These are phyloP conservation scores for Ustilago sp. DNA, from an alignment of 1,284 basidiomycete species.

Conservation along the genomic window DNA sequence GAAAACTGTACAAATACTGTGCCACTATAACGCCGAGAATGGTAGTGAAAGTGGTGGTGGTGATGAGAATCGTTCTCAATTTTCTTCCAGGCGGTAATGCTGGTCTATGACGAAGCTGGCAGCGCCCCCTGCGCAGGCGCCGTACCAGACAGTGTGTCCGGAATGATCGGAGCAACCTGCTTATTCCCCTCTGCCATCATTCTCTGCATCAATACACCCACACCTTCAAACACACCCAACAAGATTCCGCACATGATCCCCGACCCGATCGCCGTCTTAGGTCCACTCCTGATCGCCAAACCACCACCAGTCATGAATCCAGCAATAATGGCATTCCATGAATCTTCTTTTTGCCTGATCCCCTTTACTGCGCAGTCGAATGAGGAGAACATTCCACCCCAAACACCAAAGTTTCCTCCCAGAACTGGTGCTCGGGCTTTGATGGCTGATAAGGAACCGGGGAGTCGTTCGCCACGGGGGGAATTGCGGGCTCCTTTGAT, in stretches of 20 bases:
- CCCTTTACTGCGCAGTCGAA: slow-evolving; percentile 99
- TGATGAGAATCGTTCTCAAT: background rate
- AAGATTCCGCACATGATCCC: slow-evolving; percentile 96
- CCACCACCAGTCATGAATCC: slow-evolving; percentile 98
- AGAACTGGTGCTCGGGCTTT: slow-evolving; percentile 98
- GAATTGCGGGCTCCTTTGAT: slow-evolving; percentile 98
- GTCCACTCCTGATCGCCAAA: slow-evolving; percentile 91
- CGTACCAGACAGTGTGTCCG: slow-evolving; percentile 31
- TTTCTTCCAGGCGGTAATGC: background rate
- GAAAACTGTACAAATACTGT: background rate
- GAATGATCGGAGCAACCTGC: slow-evolving; percentile 62
- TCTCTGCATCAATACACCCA: slow-evolving; percentile 85
- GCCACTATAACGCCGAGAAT: background rate
- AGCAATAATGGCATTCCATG: slow-evolving; percentile 98
- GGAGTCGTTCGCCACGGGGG: slow-evolving; percentile 90
- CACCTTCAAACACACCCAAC: slow-evolving; percentile 87
- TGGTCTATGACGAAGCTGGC: slow-evolving; percentile 18
- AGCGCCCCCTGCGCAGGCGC: slow-evolving; percentile 6
- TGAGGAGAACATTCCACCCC: slow-evolving; percentile 83
- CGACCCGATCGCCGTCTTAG: slow-evolving; percentile 86
- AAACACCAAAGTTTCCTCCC: slow-evolving; percentile 96
- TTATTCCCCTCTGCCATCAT: slow-evolving; percentile 83
- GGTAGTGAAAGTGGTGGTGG: slow-evolving; percentile 3
- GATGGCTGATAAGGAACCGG: slow-evolving; percentile 93
- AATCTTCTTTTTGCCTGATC: slow-evolving; percentile 94